Evolutionary conservation across 345 rosid genomes (phyloP).

Genomic region (Dimocarpus longan): DNA sequence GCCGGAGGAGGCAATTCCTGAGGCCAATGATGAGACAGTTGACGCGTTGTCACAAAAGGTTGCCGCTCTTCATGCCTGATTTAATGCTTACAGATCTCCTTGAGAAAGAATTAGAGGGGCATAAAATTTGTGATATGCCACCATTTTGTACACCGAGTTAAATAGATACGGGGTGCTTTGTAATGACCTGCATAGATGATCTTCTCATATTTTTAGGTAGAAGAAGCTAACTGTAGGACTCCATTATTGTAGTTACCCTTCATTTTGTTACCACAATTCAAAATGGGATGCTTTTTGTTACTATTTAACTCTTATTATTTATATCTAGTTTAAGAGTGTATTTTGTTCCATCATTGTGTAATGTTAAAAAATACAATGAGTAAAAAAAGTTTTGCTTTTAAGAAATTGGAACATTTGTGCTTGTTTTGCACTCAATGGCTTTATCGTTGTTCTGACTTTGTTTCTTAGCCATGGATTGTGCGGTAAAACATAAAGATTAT

Average conservation of each 20-base stretch:
- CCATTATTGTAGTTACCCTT: conserved; percentile 4
- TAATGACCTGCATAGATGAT: conserved; percentile 9
- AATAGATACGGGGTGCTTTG: conserved; percentile 14
- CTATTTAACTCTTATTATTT: neutral
- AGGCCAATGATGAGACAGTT: conserved; percentile 46
- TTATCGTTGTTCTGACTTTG: neutral
- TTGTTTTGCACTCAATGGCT: neutral
- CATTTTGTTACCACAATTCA: neutral
- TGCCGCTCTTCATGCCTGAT: conserved; percentile 54
- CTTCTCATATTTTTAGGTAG: conserved; percentile 15
- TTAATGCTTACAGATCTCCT: neutral
- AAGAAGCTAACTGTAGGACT: conserved; percentile 25
- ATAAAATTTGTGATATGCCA: neutral
- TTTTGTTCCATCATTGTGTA: conserved; percentile 14
- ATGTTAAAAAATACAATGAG: conserved; percentile 1
- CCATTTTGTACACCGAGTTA: neutral
- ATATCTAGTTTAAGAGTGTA: conserved; percentile 8
- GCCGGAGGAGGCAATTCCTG: conserved; percentile 54
- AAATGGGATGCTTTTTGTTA: conserved; percentile 5
- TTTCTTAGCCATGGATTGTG: neutral
- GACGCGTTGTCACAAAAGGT: conserved; percentile 59
- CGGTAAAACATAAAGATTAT: too few species aligned
- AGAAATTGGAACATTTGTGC: neutral
- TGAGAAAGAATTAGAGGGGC: conserved; percentile 13
- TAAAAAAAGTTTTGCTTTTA: conserved; percentile 8